Evolutionary conservation across 306 rosid genomes (phyloP).

Genomic region (Medicago ruthenica): DNA sequence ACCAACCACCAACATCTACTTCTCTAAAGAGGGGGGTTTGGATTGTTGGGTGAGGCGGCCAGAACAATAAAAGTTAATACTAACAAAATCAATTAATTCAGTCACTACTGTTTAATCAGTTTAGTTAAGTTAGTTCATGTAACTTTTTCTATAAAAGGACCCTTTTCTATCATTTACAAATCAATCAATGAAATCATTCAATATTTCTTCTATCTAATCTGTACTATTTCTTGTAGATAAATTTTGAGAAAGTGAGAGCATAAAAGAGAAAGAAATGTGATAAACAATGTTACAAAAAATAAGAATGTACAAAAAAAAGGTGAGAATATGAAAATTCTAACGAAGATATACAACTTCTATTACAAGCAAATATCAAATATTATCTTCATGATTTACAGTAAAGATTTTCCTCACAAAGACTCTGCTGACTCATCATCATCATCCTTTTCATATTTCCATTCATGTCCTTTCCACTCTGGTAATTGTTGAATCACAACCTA

Average conservation of each 20-base stretch:
- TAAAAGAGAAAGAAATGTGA: too few relatives aligned
- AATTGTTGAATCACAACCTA: slow-evolving; percentile 84
- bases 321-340: neutral
- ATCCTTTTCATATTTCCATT: slow-evolving; percentile 68
- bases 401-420: slow-evolving; percentile 12
- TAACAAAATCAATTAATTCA: too few relatives aligned
- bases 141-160: neutral
- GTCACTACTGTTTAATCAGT: too few relatives aligned
- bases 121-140: too few relatives aligned
- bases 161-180: neutral
- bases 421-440: slow-evolving; percentile 50
- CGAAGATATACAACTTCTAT: slow-evolving; percentile 6
- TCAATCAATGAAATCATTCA: neutral
- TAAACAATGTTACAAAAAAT: neutral
- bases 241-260: neutral
- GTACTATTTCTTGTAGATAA: neutral
- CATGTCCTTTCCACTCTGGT: slow-evolving; percentile 94
- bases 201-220: neutral
- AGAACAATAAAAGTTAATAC: too few relatives aligned
- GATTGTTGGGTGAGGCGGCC: too few relatives aligned
- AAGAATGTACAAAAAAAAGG: too few relatives aligned
- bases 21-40: too few relatives aligned
- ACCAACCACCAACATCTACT: too few relatives aligned
- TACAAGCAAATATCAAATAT: neutral
- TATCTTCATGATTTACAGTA: neutral